Evolutionary conservation across 176 grass and related monocot species (phyloP).

Genomic region (Oryza nivara): DNA sequence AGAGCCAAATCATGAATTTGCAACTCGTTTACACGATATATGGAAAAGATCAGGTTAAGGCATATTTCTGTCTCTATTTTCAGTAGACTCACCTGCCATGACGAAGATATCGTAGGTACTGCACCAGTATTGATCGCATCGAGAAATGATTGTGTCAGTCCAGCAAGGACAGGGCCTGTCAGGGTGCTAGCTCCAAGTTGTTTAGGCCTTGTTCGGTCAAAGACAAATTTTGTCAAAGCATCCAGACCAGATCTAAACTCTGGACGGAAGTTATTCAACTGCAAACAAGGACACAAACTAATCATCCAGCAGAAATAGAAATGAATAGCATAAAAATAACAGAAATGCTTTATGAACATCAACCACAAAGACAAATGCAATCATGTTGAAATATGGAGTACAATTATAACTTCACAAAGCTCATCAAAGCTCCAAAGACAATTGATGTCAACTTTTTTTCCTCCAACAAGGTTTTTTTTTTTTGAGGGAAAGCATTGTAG

Average conservation of each 20-base stretch:
- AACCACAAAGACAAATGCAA: neutral
- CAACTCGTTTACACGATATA: neutral
- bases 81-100: constrained; percentile 75
- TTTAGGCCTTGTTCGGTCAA: constrained; percentile 92
- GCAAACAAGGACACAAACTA: constrained; percentile 38
- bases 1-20: neutral
- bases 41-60: neutral
- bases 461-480: neutral
- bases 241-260: constrained; percentile 90
- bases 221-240: constrained; percentile 87
- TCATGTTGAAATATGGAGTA: neutral
- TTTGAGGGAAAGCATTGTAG: too few relatives aligned
- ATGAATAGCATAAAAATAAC: neutral
- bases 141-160: constrained; percentile 92
- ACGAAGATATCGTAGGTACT: constrained; percentile 89
- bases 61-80: neutral
- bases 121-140: constrained; percentile 96
- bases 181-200: constrained; percentile 92
- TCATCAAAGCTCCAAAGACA: neutral
- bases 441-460: neutral
- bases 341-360: neutral
- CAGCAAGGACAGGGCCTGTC: constrained; percentile 94
- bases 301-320: constrained; percentile 29
- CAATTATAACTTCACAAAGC: constrained; percentile 17
- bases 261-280: constrained; percentile 80